Base-by-base conservation (phyloP, 2,329 filamentous ascomycete genomes). In the Pseudogymnoascus sp. region DNA sequence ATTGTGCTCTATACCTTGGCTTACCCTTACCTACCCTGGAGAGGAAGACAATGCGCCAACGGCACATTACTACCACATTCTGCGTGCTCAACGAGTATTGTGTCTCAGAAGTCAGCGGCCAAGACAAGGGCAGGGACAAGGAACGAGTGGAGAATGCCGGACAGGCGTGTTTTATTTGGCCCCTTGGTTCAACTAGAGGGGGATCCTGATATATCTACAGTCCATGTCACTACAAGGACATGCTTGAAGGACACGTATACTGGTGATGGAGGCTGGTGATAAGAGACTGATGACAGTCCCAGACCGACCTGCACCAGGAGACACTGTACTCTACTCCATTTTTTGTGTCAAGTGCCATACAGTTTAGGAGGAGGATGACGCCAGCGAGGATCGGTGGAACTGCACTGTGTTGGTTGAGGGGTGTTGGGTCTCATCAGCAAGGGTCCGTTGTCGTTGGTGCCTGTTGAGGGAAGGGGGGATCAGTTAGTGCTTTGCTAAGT, bases 351-450 rank as follows among this genome's bases (percentile, higher is more conserved):
- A 52, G 23, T 19, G 45, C 26, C 26, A 52, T 52, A 52, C 15
- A 30, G 19, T 30, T 30, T 30, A 52, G 41, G 26, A 52, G 45
- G 45, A 52, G 2, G 45, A 52, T 30, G 45, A 52, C 45, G 45
- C 45, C 45, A 52, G 45, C 26, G 45, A 52, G 26, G 45, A 52
- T 52, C 26, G 33, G 33, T 30, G 45, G 26, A 30, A 5, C 7
- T 23, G 5, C 9, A 3, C 12, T 9, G 45, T 52, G 45, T 52
- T 52, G 45, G 45, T 52, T 52, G 45, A 52, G 45, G 26, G 45
- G 45, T 52, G 45, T 52, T 52, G 45, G 45, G 45, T 52, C 45
- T 52, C 45, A 52, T 52, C 45, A 52, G 45, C 45, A 52, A 52
- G 45, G 45, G 45, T 52, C 45, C 45, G 5, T 52, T 19, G 45